Percentiles rank a stretch among this genome's conserved stretches.
These are phyloP conservation scores for Fraxinus nigra DNA, from an alignment of 305 asterid species.

Conservation along the genomic window DNA sequence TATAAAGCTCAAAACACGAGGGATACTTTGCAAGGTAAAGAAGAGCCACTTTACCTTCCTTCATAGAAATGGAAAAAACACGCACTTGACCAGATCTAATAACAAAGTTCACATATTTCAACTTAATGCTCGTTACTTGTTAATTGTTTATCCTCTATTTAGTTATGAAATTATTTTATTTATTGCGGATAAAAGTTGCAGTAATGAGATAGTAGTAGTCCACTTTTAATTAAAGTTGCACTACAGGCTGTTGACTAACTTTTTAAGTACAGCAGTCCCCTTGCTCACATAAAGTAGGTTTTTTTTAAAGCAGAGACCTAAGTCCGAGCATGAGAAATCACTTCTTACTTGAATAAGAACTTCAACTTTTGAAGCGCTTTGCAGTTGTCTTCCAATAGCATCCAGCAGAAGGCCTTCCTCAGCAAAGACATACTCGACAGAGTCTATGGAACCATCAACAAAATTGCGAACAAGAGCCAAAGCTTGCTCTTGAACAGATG, in stretches of 20 bases:
- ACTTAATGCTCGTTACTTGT: background rate
- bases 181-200: conserved; percentile 12
- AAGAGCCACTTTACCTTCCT: background rate
- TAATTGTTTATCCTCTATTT: background rate
- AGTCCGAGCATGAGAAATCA: conserved; percentile 9
- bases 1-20: background rate
- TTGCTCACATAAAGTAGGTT: background rate
- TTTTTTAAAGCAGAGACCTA: background rate
- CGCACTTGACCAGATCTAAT: background rate
- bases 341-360: conserved; percentile 74
- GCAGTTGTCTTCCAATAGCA: conserved; percentile 75
- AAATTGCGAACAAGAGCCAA: conserved; percentile 80
- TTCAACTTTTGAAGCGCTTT: conserved; percentile 55
- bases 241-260: background rate
- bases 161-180: background rate
- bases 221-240: background rate
- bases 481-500: conserved; percentile 89
- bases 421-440: conserved; percentile 60
- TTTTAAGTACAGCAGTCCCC: background rate
- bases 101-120: background rate
- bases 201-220: background rate
- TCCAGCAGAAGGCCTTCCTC: conserved; percentile 65
- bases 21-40: background rate
- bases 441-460: conserved; percentile 67
- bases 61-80: background rate